A percentile compares a stretch with the other conserved stretches of the same genome.
These are phyloP conservation scores for Metschnikowia reukaufii DNA, from an alignment of 805 yeast genomes.

Conservation along the genomic window DNA sequence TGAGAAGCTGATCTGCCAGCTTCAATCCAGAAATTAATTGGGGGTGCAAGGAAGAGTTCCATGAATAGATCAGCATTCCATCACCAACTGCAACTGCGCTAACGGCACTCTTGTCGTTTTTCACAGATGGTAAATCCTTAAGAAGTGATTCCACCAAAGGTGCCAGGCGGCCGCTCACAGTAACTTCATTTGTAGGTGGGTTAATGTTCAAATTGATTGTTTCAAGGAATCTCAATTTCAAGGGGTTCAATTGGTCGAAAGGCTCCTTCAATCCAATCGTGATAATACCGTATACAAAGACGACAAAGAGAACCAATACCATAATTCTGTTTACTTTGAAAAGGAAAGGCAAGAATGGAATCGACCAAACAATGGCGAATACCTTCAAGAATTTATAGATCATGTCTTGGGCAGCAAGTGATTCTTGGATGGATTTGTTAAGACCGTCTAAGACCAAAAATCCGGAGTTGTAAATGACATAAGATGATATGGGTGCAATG, in stretches of 20 bases:
- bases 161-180: conserved; percentile 52
- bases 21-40: conserved; percentile 30
- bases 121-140: conserved; percentile 64
- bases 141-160: conserved; percentile 46
- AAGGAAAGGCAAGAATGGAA: conserved; percentile 65
- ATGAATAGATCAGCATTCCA: conserved; percentile 56
- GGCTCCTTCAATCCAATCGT: conserved; percentile 48
- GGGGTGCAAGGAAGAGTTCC: conserved; percentile 51
- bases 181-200: conserved; percentile 36
- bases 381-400: conserved; percentile 30
- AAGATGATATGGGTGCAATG: conserved; percentile 63
- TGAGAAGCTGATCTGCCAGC: conserved; percentile 44
- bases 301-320: conserved; percentile 37
- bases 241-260: conserved; percentile 61
- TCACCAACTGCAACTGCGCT: conserved; percentile 38
- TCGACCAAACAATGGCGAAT: conserved; percentile 32
- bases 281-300: conserved; percentile 34
- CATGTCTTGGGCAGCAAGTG: conserved; percentile 41
- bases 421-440: conserved; percentile 72
- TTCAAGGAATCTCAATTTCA: conserved; percentile 73
- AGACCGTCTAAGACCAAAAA: conserved; percentile 61
- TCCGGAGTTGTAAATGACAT: conserved; percentile 54
- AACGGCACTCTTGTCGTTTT: conserved; percentile 29
- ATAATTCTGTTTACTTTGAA: conserved; percentile 62
- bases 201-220: conserved; percentile 46